Evolutionary conservation across 2,329 filamentous ascomycete genomes (phyloP).

Genomic region (Talaromyces albobiverticillius): DNA sequence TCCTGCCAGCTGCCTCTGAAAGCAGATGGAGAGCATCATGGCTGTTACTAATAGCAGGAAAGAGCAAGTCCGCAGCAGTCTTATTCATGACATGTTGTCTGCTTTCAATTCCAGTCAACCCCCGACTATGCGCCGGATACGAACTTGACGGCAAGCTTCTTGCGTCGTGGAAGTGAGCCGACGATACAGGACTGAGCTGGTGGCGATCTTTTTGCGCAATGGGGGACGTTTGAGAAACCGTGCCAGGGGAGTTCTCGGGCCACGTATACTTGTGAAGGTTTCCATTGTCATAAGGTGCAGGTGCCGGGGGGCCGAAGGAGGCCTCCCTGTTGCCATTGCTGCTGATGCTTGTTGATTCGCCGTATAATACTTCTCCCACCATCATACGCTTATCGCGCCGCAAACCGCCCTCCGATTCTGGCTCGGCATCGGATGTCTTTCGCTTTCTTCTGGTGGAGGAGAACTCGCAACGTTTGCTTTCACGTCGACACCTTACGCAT

Average conservation of each 20-base stretch:
- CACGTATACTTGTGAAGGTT: conserved; percentile 26
- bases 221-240: conserved; percentile 20
- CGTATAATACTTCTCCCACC: conserved; percentile 42
- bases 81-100: conserved; percentile 59
- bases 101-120: conserved; percentile 3
- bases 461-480: conserved; percentile 97
- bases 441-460: conserved; percentile 91
- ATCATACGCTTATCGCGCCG: conserved; percentile 53
- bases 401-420: conserved; percentile 39
- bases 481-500: conserved; percentile 87
- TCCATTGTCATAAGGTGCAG: conserved; percentile 25
- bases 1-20: conserved; percentile 71
- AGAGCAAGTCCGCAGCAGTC: conserved; percentile 58
- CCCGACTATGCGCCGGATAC: conserved; percentile 31
- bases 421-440: conserved; percentile 58
- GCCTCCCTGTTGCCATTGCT: conserved; percentile 17
- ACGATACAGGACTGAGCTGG: conserved; percentile 25
- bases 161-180: conserved; percentile 27
- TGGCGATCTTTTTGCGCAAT: conserved; percentile 25
- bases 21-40: conserved; percentile 90
- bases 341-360: conserved; percentile 24
- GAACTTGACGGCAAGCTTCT: conserved; percentile 25
- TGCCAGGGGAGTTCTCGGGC: conserved; percentile 26
- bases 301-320: conserved; percentile 26
- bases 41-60: conserved; percentile 75